Evolutionary conservation across 495 filamentous ascomycete species (phyloP).

Genomic region (Penicillium maclennaniae): DNA sequence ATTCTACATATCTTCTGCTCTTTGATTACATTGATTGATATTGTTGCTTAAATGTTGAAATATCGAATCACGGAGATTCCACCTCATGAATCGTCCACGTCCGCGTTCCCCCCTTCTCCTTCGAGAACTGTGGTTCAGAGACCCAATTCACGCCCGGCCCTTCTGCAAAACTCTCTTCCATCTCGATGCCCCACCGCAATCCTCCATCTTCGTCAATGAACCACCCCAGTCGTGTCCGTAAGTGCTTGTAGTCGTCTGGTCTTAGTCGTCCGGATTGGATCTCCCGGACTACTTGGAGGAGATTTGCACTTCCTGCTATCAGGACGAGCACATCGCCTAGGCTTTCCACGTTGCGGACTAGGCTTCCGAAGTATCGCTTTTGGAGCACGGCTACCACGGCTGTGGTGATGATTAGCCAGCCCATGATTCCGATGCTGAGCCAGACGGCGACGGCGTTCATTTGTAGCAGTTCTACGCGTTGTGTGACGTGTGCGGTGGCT

Average conservation of each 20-base stretch:
- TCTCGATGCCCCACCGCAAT: conserved; percentile 20
- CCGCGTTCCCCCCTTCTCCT: conserved; percentile 8
- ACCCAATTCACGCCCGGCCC: conserved; percentile 17
- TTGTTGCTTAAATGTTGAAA: neutral
- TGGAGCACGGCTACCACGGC: conserved; percentile 22
- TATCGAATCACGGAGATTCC: neutral
- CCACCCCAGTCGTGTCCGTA: conserved; percentile 19
- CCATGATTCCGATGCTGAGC: conserved; percentile 33
- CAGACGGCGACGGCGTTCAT: conserved; percentile 32
- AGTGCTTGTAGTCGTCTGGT: conserved; percentile 5
- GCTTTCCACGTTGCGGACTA: conserved; percentile 21
- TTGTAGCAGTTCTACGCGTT: conserved; percentile 26
- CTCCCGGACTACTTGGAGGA: conserved; percentile 16
- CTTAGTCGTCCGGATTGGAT: conserved; percentile 12
- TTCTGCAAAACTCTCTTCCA: conserved; percentile 16
- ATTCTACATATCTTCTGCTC: neutral
- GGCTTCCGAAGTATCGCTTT: conserved; percentile 16
- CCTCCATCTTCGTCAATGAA: conserved; percentile 18
- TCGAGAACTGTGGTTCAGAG: conserved; percentile 7
- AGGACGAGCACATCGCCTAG: conserved; percentile 19
- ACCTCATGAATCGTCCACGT: conserved; percentile 11
- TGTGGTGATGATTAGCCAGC: conserved; percentile 27
- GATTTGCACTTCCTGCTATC: conserved; percentile 16
- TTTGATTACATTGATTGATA: neutral
- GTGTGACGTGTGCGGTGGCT: conserved; percentile 10